A percentile compares a stretch with the other conserved stretches of the same genome.
These are phyloP conservation scores for Cordyceps fumosorosea DNA, from an alignment of 2,329 filamentous ascomycete genomes.

Conservation along the genomic window DNA sequence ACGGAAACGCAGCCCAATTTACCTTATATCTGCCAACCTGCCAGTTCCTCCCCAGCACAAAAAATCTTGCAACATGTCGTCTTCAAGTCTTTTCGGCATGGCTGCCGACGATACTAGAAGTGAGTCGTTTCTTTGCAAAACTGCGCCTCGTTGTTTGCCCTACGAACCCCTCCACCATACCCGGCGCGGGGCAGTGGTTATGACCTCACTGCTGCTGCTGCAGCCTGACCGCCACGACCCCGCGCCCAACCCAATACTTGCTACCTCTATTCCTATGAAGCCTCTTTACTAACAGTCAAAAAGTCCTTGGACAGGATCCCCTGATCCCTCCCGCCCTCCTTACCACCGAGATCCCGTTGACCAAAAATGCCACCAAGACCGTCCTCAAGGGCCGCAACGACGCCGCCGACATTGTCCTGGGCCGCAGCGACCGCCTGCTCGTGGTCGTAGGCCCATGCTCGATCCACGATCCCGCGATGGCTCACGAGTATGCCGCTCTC, in stretches of 20 bases:
- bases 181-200: not conserved
- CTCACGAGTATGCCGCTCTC: conserved; percentile 79
- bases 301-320: conserved; percentile 91
- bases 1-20: conserved; percentile 1
- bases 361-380: conserved; percentile 55
- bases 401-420: conserved; percentile 68
- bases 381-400: conserved; percentile 65
- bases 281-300: not conserved
- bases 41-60: not conserved
- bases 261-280: not conserved
- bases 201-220: not conserved
- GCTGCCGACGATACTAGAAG: conserved; percentile 40
- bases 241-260: not conserved
- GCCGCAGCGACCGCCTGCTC: conserved; percentile 76
- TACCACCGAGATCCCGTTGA: conserved; percentile 74
- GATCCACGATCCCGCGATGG: conserved; percentile 85
- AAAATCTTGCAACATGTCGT: conserved; percentile 26
- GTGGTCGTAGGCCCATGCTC: conserved; percentile 95
- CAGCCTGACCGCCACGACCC: not conserved
- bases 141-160: not conserved
- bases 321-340: conserved; percentile 85
- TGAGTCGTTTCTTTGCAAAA: conserved; percentile 21
- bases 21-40: conserved; percentile 1
- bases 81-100: conserved; percentile 33
- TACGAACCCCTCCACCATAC: not conserved